These are phyloP conservation scores for Malbranchea cinnamomea DNA, from an alignment of 2,329 filamentous ascomycete genomes.

Conservation along the genomic window DNA sequence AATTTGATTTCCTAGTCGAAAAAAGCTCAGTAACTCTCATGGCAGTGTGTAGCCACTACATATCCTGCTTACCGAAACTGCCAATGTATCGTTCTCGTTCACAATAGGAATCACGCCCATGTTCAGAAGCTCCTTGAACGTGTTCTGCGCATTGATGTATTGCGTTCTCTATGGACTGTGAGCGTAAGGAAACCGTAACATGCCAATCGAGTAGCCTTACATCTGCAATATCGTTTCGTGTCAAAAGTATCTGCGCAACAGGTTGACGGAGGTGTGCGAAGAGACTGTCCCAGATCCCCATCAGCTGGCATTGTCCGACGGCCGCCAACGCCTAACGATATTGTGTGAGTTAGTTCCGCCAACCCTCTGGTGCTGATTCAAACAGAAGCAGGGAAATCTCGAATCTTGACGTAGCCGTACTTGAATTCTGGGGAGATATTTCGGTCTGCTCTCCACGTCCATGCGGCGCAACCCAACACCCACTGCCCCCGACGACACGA, in stretches of 20 bases:
- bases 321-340: constrained; percentile 61
- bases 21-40: no score
- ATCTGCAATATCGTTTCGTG: constrained; percentile 90
- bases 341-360: constrained; percentile 3
- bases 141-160: constrained; percentile 95
- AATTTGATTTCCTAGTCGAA: constrained; percentile 77
- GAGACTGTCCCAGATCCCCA: constrained; percentile 87
- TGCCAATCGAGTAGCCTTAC: constrained; percentile 33
- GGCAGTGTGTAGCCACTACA: no score
- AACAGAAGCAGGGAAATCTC: background rate
- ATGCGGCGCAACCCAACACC: constrained; percentile 84
- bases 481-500: constrained; percentile 94
- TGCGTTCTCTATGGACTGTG: constrained; percentile 55
- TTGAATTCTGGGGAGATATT: constrained; percentile 79
- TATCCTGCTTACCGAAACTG: constrained; percentile 62
- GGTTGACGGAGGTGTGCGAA: constrained; percentile 81
- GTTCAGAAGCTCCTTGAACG: constrained; percentile 72
- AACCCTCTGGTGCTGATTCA: background rate
- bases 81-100: constrained; percentile 95
- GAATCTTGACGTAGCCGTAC: constrained; percentile 25
- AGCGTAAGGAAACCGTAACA: constrained; percentile 10
- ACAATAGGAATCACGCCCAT: constrained; percentile 98
- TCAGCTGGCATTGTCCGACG: constrained; percentile 87
- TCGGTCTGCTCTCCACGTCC: constrained; percentile 74
- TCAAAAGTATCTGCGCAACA: constrained; percentile 86